Evolutionary conservation across 306 rosid species (phyloP).

Genomic region (Prunus padus): DNA sequence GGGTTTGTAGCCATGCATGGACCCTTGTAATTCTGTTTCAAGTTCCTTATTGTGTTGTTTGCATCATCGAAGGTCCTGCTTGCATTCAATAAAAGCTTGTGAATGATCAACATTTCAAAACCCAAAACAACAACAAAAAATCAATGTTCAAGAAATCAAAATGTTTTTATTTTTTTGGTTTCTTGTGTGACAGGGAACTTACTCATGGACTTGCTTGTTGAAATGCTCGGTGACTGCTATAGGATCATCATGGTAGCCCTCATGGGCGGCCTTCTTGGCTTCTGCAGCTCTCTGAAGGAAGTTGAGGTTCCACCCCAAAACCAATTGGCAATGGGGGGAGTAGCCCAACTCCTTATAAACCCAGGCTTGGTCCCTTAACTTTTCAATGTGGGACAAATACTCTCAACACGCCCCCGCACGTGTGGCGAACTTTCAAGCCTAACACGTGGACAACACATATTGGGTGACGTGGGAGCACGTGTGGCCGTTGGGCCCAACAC

Average conservation of each 20-base stretch:
- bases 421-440: no score
- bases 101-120: background rate
- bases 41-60: slow-evolving; percentile 38
- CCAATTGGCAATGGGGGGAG: no score
- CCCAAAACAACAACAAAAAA: background rate
- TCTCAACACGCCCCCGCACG: no score
- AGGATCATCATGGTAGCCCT: slow-evolving; percentile 37
- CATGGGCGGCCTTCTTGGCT: slow-evolving; percentile 28
- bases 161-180: background rate
- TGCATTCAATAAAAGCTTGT: background rate
- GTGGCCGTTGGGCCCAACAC: no score
- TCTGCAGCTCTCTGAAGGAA: slow-evolving; percentile 35
- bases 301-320: no score
- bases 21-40: slow-evolving; percentile 18
- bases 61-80: slow-evolving; percentile 21
- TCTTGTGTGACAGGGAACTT: slow-evolving; percentile 8
- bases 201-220: slow-evolving; percentile 35
- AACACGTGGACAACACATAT: no score
- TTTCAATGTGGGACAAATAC: no score
- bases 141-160: background rate
- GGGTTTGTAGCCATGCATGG: slow-evolving; percentile 60
- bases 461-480: no score
- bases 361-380: no score
- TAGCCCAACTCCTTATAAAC: no score
- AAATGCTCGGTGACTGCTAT: slow-evolving; percentile 11